These are phyloP conservation scores for Mrakiaceae sp. DNA, from an alignment of 1,284 basidiomycete species.

Conservation along the genomic window DNA sequence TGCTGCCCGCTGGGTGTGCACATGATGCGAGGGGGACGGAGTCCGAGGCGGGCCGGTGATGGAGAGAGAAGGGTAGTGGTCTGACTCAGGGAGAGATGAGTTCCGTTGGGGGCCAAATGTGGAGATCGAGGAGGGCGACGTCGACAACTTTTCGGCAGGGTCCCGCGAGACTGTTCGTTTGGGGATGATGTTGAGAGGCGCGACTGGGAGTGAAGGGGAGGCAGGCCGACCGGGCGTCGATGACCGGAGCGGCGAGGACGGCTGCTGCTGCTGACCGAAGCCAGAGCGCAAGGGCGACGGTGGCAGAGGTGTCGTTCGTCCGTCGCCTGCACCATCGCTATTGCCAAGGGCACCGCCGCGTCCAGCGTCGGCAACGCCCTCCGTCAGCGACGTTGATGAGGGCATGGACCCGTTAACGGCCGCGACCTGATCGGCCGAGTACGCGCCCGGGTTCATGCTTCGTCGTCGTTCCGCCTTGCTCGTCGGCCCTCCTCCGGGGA, in stretches of 20 bases:
- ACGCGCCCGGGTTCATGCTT: conserved; percentile 36
- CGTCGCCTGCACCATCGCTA: conserved; percentile 15
- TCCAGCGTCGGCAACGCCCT: too few species aligned
- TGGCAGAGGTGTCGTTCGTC: conserved; percentile 25
- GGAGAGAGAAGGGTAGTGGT: not conserved
- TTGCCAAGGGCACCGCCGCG: too few species aligned
- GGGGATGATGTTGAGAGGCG: not conserved
- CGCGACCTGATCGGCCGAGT: not conserved
- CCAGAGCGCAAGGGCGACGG: conserved; percentile 32
- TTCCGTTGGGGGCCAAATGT: too few species aligned
- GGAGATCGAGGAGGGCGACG: too few species aligned
- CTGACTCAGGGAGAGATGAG: not conserved
- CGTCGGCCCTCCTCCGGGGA: conserved; percentile 18
- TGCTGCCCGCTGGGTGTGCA: too few species aligned
- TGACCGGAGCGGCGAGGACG: not conserved
- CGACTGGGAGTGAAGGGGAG: not conserved
- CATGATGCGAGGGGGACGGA: not conserved
- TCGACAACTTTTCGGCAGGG: not conserved
- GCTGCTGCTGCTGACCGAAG: conserved; percentile 16
- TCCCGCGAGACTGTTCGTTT: not conserved
- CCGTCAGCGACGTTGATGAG: too few species aligned
- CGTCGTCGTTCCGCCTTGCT: conserved; percentile 30
- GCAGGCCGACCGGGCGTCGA: not conserved
- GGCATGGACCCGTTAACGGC: not conserved
- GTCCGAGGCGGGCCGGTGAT: not conserved